These are phyloP conservation scores for Didymella exigua DNA, from an alignment of 2,329 filamentous ascomycete genomes.

Conservation along the genomic window DNA sequence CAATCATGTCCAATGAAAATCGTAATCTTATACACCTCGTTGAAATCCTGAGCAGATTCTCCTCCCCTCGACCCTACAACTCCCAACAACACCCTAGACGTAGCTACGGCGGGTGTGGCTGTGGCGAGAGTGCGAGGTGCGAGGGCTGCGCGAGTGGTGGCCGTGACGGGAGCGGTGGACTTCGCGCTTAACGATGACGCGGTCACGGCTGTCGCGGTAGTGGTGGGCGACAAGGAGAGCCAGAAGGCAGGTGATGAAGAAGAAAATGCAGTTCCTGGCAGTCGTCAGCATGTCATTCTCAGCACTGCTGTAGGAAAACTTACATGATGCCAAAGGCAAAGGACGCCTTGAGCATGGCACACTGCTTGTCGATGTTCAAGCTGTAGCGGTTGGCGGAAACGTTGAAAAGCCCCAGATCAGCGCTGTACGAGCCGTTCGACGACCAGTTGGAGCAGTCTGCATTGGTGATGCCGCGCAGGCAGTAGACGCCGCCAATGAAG, in stretches of 20 bases:
- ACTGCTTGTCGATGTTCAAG: constrained; percentile 72
- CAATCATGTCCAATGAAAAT: constrained; percentile 27
- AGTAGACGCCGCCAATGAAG: constrained; percentile 66
- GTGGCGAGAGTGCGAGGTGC: constrained; percentile 43
- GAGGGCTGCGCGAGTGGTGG: constrained; percentile 48
- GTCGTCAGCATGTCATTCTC: constrained; percentile 27
- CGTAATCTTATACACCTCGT: constrained; percentile 12
- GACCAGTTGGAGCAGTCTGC: constrained; percentile 71
- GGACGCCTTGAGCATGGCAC: constrained; percentile 87
- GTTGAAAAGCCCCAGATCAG: constrained; percentile 67
- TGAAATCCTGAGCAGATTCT: neutral
- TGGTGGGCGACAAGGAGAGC: constrained; percentile 64
- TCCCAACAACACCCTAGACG: constrained; percentile 25
- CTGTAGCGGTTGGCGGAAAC: constrained; percentile 55
- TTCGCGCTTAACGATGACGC: constrained; percentile 60
- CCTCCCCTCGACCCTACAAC: too few relatives aligned
- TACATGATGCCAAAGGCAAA: constrained; percentile 91
- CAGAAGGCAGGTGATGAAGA: constrained; percentile 54
- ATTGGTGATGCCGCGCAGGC: constrained; percentile 61
- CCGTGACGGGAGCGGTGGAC: constrained; percentile 54
- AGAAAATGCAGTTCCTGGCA: constrained; percentile 46
- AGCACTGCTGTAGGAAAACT: constrained; percentile 25
- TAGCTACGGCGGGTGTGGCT: constrained; percentile 48
- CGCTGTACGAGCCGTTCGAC: constrained; percentile 57
- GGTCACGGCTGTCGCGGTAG: constrained; percentile 52